Base-by-base conservation (phyloP, 1,284 basidiomycete species). In the Phlebopus sp. region DNA sequence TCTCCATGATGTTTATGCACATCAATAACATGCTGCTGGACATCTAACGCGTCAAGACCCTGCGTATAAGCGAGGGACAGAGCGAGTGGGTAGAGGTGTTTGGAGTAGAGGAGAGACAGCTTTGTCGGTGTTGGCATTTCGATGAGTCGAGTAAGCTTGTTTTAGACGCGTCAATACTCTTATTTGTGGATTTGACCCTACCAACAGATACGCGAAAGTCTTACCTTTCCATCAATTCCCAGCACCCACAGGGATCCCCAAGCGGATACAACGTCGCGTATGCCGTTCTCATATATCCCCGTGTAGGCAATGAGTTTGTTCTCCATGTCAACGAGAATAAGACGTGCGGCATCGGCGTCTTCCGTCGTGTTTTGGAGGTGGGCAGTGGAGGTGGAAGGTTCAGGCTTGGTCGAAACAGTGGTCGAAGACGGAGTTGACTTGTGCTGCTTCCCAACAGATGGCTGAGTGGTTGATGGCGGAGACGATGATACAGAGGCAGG, bases 1-100 rank as follows among this genome's bases (percentile, higher is more conserved):
- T 99, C 95, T 2, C 93, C 96, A 63, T 96, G 97, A 49, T 89
- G 84, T 37, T 82, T 74, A 59, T 93, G 87, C 21, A 97, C 92
- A 56, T 29, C 27, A 8, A 29, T 29, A 11, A 29, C 27, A 29
- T 29, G 27, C 27, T 29, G 27, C 27, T 29, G 27, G 27, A 29
- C 27, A 11, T 95, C 92, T 0, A 90, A 90, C 3, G 94, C 76
- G 47, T 88, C 84, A 37, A 94, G 71, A 4, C 77, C 75, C 53
- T 91, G 87, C 0, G 86, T 88, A 56, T 84, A 77, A 0, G 92
- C 93, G 5, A 97, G 73, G 45, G 78, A 85, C 17, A 89, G 69
- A 2, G 93, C 92, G 6, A 93, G 74, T 0, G 78, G 69, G 62
- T 86, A 95, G 17, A 87, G 73, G 1, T 84, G 84, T 51, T 85